Conservation (phyloP, 2,329 filamentous ascomycete species). For the Nannizzia gypsea region DNA sequence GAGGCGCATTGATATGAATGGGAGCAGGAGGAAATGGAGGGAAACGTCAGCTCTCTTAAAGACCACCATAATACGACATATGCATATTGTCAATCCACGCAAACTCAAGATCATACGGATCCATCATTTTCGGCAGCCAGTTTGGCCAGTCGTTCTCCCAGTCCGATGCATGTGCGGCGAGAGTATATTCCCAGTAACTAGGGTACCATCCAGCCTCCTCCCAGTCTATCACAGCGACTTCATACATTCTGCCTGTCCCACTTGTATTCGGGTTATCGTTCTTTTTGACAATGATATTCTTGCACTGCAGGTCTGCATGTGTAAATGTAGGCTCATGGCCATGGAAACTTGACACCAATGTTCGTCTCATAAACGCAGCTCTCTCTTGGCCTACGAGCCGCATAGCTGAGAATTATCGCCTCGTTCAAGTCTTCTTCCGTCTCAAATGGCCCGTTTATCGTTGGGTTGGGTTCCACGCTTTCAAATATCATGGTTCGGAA, state of each 20-base stretch:
- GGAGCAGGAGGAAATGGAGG: not conserved
- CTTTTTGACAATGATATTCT: conserved; percentile 21
- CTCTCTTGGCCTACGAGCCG: conserved; percentile 13
- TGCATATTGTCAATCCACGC: conserved; percentile 20
- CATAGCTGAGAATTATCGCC: conserved; percentile 20
- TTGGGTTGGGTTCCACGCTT: conserved; percentile 15
- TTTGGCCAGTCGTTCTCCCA: conserved; percentile 27
- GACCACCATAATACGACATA: not conserved
- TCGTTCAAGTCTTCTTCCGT: conserved; percentile 21
- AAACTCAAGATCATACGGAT: conserved; percentile 23
- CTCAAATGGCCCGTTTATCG: conserved; percentile 22
- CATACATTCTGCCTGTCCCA: conserved; percentile 2
- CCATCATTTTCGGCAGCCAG: conserved; percentile 23
- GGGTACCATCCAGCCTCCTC: conserved; percentile 31
- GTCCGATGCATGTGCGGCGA: conserved; percentile 23
- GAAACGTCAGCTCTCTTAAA: not conserved
- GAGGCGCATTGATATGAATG: too few species aligned
- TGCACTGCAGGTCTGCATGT: conserved; percentile 23
- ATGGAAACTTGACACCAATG: conserved; percentile 16
- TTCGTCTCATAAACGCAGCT: conserved; percentile 19
- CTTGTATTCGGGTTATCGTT: not conserved
- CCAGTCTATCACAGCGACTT: conserved; percentile 31
- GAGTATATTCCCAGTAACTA: conserved; percentile 27
- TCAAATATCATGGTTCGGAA: conserved; percentile 23
- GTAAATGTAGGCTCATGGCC: conserved; percentile 20